A percentile compares a stretch with the other conserved stretches of the same genome.
These are phyloP conservation scores for Nowakowskiella sp. DNA, from an alignment of 192 early-diverging fungal genomes.

Conservation along the genomic window DNA sequence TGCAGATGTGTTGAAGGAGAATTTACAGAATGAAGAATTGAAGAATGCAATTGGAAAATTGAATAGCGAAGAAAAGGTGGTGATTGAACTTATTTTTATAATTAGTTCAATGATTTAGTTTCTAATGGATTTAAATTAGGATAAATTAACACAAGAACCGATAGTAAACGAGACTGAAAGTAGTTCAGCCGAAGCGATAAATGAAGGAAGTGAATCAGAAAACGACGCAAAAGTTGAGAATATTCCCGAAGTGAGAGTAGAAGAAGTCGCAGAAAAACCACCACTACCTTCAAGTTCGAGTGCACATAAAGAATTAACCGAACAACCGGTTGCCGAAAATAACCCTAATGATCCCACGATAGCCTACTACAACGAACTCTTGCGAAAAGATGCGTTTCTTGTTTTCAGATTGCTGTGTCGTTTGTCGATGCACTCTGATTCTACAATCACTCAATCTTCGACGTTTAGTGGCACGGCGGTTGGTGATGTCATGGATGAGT, in stretches of 20 bases:
- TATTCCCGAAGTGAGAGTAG: conserved; percentile 6
- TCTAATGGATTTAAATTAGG: too few relatives aligned
- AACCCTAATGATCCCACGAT: conserved; percentile 48
- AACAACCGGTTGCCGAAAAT: not conserved
- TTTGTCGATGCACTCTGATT: conserved; percentile 36
- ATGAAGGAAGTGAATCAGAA: conserved; percentile 1
- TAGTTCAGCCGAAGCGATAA: not conserved
- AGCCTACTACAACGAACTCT: conserved; percentile 41
- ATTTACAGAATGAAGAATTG: conserved; percentile 25
- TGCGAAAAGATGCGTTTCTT: conserved; percentile 43
- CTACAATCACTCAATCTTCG: not conserved
- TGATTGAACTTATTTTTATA: too few relatives aligned
- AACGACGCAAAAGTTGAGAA: conserved; percentile 4
- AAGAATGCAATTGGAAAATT: too few relatives aligned
- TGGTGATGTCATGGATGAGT: conserved; percentile 32
- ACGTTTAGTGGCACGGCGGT: conserved; percentile 24
- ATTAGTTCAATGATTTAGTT: too few relatives aligned
- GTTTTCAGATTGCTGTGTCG: conserved; percentile 46
- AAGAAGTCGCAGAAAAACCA: not conserved
- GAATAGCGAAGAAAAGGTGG: too few relatives aligned
- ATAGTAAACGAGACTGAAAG: too few relatives aligned
- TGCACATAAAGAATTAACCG: not conserved
- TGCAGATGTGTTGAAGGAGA: conserved; percentile 27
- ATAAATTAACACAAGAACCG: too few relatives aligned
- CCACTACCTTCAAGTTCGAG: not conserved